These are phyloP conservation scores for Aureobasidium uvarum DNA, from an alignment of 2,329 filamentous ascomycete genomes.

Conservation along the genomic window DNA sequence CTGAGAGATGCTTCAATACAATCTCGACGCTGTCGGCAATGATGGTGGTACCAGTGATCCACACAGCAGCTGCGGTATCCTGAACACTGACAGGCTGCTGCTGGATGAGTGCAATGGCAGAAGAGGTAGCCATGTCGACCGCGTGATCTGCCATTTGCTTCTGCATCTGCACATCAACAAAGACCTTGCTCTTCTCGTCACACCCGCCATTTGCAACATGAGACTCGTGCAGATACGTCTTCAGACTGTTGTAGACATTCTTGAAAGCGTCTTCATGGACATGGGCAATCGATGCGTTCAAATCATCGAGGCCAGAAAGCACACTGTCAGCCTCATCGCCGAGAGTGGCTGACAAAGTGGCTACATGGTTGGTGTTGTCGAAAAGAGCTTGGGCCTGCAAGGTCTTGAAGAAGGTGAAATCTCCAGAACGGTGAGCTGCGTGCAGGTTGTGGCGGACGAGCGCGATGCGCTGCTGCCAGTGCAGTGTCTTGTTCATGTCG, in stretches of 20 bases:
- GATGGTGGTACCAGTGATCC: slow-evolving; percentile 47
- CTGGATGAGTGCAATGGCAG: slow-evolving; percentile 46
- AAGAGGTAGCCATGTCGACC: slow-evolving; percentile 49
- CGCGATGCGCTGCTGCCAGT: slow-evolving; percentile 49
- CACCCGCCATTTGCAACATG: slow-evolving; percentile 33
- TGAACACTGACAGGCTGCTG: slow-evolving; percentile 43
- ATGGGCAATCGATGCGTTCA: slow-evolving; percentile 48
- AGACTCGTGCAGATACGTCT: slow-evolving; percentile 32
- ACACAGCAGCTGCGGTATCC: slow-evolving; percentile 46
- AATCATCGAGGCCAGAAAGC: slow-evolving; percentile 47
- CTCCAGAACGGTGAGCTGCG: slow-evolving; percentile 44
- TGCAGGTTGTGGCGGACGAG: slow-evolving; percentile 49
- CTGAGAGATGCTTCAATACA: slow-evolving; percentile 43
- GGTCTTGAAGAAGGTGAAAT: slow-evolving; percentile 50
- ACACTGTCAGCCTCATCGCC: slow-evolving; percentile 46
- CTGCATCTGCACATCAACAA: slow-evolving; percentile 47
- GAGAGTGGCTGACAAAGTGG: slow-evolving; percentile 43
- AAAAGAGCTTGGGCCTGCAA: slow-evolving; percentile 45
- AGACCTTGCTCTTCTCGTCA: slow-evolving; percentile 38
- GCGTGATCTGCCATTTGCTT: slow-evolving; percentile 48
- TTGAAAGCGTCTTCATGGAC: slow-evolving; percentile 50
- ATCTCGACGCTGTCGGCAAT: slow-evolving; percentile 48
- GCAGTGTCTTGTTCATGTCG: slow-evolving; percentile 39
- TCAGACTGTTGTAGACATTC: slow-evolving; percentile 46
- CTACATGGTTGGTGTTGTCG: slow-evolving; percentile 48